Evolutionary conservation across 2,329 filamentous ascomycete species (phyloP).

Genomic region (Alternaria arborescens): DNA sequence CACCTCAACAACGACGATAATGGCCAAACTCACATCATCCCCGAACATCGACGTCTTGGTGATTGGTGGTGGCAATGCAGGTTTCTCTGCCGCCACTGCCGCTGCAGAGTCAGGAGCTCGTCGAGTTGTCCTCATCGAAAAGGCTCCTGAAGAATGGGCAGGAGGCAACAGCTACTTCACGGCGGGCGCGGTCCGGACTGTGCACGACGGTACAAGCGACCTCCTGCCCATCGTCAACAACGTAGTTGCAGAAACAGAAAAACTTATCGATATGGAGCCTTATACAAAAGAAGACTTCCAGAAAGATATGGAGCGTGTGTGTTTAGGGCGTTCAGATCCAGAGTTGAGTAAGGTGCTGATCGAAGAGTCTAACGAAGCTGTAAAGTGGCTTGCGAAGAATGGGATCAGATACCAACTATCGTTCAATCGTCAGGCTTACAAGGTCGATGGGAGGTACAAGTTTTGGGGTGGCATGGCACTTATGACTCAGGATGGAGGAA

Average conservation of each 20-base stretch:
- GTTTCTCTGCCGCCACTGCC: constrained; percentile 67
- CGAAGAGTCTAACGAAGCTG: constrained; percentile 58
- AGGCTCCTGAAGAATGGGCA: constrained; percentile 65
- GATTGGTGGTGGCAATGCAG: constrained; percentile 71
- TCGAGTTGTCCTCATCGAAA: constrained; percentile 66
- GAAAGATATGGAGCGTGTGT: constrained; percentile 66
- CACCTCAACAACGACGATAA: not conserved
- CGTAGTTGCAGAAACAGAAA: constrained; percentile 54
- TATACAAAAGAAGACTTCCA: constrained; percentile 66
- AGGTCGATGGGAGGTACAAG: constrained; percentile 66
- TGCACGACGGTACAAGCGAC: constrained; percentile 64
- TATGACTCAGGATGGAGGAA: constrained; percentile 67
- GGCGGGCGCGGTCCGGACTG: constrained; percentile 69
- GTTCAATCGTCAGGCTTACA: constrained; percentile 72
- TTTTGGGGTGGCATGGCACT: constrained; percentile 74
- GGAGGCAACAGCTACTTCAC: constrained; percentile 73
- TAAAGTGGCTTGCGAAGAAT: constrained; percentile 64
- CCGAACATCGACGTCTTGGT: constrained; percentile 57
- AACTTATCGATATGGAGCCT: constrained; percentile 65
- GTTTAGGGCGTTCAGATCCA: constrained; percentile 62
- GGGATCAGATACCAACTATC: constrained; percentile 67
- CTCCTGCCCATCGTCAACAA: constrained; percentile 70
- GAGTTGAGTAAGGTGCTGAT: constrained; percentile 61
- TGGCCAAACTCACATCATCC: constrained; percentile 3
- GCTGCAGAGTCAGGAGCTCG: constrained; percentile 59